Conservation (phyloP, 805 yeast species). For the Candida multigemmis region DNA sequence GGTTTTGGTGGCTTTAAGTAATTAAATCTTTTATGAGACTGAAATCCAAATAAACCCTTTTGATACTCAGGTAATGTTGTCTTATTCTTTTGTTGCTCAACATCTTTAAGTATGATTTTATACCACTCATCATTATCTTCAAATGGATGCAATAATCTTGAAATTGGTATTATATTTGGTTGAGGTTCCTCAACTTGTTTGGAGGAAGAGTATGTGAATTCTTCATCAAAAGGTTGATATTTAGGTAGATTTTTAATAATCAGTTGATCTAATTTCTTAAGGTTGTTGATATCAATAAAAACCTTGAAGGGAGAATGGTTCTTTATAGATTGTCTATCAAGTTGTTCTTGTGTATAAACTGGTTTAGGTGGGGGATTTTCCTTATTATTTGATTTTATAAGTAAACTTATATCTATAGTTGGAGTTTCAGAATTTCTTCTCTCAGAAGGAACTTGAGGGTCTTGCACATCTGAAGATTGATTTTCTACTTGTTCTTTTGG, state of each 20-base stretch:
- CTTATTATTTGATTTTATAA: constrained; percentile 1
- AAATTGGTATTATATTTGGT: constrained; percentile 41
- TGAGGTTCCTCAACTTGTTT: constrained; percentile 4
- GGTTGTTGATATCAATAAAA: constrained; percentile 29
- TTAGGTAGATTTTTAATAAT: constrained; percentile 39
- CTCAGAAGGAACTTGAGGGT: neutral
- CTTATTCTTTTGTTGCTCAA: constrained; percentile 4
- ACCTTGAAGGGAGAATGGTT: constrained; percentile 34
- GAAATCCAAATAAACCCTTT: constrained; percentile 51
- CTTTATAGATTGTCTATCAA: constrained; percentile 2
- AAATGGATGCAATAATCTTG: constrained; percentile 54
- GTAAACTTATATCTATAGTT: constrained; percentile 19
- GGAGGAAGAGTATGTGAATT: constrained; percentile 5
- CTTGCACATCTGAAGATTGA: neutral
- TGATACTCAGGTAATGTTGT: constrained; percentile 33
- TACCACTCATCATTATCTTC: constrained; percentile 60
- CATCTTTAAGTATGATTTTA: constrained; percentile 43
- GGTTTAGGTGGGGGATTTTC: constrained; percentile 2
- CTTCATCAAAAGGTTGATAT: constrained; percentile 39
- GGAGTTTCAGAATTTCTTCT: constrained; percentile 3
- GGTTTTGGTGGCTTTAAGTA: constrained; percentile 84
- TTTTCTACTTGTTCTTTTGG: constrained; percentile 1
- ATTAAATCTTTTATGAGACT: constrained; percentile 45
- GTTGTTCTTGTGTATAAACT: constrained; percentile 4
- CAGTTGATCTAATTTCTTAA: constrained; percentile 38